These are phyloP conservation scores for Teunomyces aglyptinius DNA, from an alignment of 805 yeast genomes.

Conservation along the genomic window DNA sequence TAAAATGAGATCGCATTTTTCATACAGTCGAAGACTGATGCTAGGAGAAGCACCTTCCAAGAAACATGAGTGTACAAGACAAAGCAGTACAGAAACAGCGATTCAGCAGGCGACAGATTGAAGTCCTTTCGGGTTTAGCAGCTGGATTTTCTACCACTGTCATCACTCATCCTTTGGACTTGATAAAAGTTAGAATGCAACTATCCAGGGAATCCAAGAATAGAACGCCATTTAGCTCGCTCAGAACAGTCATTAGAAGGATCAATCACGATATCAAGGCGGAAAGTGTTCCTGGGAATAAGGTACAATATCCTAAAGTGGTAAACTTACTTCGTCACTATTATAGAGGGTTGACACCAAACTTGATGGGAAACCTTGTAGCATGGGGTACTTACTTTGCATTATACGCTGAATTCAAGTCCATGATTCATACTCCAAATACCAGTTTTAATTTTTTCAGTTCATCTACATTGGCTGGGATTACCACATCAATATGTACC, in stretches of 20 bases:
- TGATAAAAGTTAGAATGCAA: slow-evolving; percentile 81
- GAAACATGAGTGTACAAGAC: neutral
- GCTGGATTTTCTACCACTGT: slow-evolving; percentile 84
- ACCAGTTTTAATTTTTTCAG: slow-evolving; percentile 31
- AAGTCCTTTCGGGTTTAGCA: slow-evolving; percentile 65
- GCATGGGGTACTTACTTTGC: slow-evolving; percentile 92
- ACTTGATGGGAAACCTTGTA: slow-evolving; percentile 74
- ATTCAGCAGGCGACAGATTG: slow-evolving; percentile 37
- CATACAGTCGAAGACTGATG: too few relatives aligned
- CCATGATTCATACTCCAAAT: slow-evolving; percentile 11
- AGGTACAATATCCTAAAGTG: neutral
- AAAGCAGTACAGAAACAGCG: neutral
- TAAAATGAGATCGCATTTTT: neutral
- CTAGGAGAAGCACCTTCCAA: neutral
- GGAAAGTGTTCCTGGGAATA: neutral
- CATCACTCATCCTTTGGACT: slow-evolving; percentile 85
- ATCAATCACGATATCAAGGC: slow-evolving; percentile 18
- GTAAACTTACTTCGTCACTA: slow-evolving; percentile 17
- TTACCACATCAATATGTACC: slow-evolving; percentile 70
- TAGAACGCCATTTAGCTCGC: slow-evolving; percentile 17
- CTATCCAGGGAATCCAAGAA: slow-evolving; percentile 28
- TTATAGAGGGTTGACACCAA: slow-evolving; percentile 80
- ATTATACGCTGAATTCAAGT: slow-evolving; percentile 63
- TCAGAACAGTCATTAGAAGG: slow-evolving; percentile 18
- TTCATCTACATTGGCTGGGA: slow-evolving; percentile 58